phyloP scores from a whole-genome alignment of 202 grass and related monocot genomes.

The Alloteropsis angusta region DNA sequence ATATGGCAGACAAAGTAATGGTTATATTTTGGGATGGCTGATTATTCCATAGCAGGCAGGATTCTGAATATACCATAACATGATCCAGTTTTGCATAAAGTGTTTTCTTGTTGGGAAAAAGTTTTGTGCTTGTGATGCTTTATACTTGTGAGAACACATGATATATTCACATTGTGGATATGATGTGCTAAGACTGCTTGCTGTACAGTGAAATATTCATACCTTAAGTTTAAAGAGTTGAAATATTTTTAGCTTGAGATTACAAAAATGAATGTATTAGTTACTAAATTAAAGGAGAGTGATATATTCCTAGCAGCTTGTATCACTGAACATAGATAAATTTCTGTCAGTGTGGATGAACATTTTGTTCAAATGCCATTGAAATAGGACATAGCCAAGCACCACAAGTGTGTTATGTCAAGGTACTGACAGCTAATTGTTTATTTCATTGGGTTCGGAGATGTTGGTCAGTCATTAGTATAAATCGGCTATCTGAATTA shows the following conservation, averaged over 20 bases:
- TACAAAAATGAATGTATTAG: neutral
- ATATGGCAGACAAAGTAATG: slow-evolving; percentile 2
- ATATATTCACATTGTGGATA: neutral
- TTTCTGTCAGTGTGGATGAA: neutral
- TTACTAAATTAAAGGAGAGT: neutral
- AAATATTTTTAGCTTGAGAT: neutral
- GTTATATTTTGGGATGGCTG: neutral
- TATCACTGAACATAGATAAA: neutral
- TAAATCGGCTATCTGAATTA: neutral
- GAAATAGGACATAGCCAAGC: neutral
- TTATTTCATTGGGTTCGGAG: neutral
- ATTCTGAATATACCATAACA: neutral
- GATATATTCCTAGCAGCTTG: neutral
- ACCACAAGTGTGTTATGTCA: neutral
- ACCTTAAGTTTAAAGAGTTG: neutral
- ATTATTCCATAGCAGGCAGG: slow-evolving; percentile 1
- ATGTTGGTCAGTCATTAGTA: neutral
- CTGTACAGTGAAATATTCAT: slow-evolving; percentile 3
- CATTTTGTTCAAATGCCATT: neutral
- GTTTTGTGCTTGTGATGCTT: neutral
- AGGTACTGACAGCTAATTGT: neutral
- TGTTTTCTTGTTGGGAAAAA: neutral
- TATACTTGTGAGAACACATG: neutral
- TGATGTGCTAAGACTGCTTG: neutral
- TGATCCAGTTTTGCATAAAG: neutral